phyloP scores from a whole-genome alignment of 192 early-diverging fungal genomes.

The Martensiomyces pterosporus region DNA sequence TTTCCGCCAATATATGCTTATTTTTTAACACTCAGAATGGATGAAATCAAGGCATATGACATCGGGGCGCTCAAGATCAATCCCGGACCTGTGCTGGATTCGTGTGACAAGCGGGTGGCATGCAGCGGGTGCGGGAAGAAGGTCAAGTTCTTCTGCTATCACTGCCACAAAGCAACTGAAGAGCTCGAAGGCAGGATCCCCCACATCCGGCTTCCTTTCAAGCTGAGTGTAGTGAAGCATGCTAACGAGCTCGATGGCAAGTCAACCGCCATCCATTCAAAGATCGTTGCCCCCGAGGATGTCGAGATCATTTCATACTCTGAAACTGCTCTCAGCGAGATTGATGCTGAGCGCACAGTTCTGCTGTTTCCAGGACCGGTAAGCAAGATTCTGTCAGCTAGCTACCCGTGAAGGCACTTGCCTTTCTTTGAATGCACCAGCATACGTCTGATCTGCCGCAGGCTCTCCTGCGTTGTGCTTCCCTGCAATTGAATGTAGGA shows the following conservation, averaged over 20 bases:
- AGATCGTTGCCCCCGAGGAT: slow-evolving; percentile 66
- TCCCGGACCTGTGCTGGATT: slow-evolving; percentile 26
- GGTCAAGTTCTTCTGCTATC: slow-evolving; percentile 70
- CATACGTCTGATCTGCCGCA: too few relatives aligned
- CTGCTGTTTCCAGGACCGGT: slow-evolving; percentile 81
- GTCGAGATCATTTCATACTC: slow-evolving; percentile 59
- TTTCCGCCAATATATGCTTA: too few relatives aligned
- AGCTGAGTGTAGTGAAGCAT: slow-evolving; percentile 77
- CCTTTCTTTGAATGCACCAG: too few relatives aligned
- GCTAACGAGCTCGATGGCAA: slow-evolving; percentile 75
- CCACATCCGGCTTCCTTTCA: slow-evolving; percentile 63
- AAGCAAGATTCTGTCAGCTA: slow-evolving; percentile 13
- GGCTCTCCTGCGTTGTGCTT: slow-evolving; percentile 20
- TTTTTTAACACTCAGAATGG: too few relatives aligned
- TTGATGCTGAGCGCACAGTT: slow-evolving; percentile 63
- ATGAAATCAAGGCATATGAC: slow-evolving; percentile 21
- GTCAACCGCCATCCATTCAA: slow-evolving; percentile 84
- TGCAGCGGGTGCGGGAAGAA: slow-evolving; percentile 64
- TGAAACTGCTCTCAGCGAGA: slow-evolving; percentile 51
- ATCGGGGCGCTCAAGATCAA: slow-evolving; percentile 24
- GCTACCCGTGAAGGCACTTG: too few relatives aligned
- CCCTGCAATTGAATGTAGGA: slow-evolving; percentile 40
- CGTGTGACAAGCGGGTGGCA: slow-evolving; percentile 37
- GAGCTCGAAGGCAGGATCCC: slow-evolving; percentile 54
- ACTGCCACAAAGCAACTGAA: slow-evolving; percentile 58